These are phyloP conservation scores for Fusarium oxysporum DNA, from an alignment of 2,329 filamentous ascomycete genomes.

Conservation along the genomic window DNA sequence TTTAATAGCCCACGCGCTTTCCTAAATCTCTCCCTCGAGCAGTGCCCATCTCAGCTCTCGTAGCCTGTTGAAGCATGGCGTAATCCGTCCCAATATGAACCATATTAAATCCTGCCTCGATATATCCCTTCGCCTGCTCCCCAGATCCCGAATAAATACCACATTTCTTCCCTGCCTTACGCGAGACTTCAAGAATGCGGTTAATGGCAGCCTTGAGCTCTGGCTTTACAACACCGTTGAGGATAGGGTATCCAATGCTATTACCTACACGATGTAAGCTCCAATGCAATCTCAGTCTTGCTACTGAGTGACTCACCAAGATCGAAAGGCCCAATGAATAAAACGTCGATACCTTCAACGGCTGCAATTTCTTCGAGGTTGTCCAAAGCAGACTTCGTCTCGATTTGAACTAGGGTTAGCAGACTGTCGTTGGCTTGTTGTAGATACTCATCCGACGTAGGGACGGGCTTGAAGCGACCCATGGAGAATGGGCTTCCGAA, in stretches of 20 bases:
- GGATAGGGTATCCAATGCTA: constrained; percentile 14
- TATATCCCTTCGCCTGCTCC: neutral
- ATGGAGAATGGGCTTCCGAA: constrained; percentile 17
- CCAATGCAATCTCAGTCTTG: fast-evolving
- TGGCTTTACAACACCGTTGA: constrained; percentile 4
- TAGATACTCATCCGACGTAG: constrained; percentile 14
- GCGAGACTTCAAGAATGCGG: neutral
- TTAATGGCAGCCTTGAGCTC: neutral
- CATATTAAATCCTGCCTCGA: constrained; percentile 12
- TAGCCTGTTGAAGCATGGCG: neutral
- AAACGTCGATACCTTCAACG: neutral
- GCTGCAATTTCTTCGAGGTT: constrained; percentile 11
- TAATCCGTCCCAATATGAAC: constrained; percentile 8
- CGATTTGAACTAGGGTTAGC: constrained; percentile 16
- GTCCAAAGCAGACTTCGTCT: constrained; percentile 6
- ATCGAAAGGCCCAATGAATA: constrained; percentile 13
- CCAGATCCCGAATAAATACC: constrained; percentile 8
- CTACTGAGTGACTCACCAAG: neutral
- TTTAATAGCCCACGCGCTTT: neutral
- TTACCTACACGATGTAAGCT: neutral
- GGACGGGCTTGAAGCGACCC: constrained; percentile 14
- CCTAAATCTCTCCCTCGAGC: neutral
- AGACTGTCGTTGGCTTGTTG: constrained; percentile 16
- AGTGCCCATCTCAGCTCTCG: neutral
- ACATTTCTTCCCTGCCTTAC: constrained; percentile 12